Base-by-base conservation (phyloP, 164 flowering plant species). In the Piper betle region DNA sequence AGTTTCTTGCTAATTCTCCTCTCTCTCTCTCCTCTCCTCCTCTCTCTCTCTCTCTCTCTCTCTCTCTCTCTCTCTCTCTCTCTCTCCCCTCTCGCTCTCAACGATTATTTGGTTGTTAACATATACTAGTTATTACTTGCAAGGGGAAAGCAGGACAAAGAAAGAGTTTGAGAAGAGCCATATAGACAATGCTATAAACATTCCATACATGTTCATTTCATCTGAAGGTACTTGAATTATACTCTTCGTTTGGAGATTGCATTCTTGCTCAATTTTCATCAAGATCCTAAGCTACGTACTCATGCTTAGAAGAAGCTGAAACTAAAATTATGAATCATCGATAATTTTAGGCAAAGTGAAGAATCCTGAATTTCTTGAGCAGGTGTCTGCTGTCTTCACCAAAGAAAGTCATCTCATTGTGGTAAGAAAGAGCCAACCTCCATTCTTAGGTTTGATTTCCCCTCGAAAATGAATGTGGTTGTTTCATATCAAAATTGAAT, bases 381-480 rank as follows among this genome's bases (percentile, higher is more conserved):
- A 80, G 69, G 96, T 88, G 67, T 68, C 70, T 39, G 60, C 84
- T 4, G 67, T 72, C 52, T 85, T 68, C 76, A 67, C 66, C 69
- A 79, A 80, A 63, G 89, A 87, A 33, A 91, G 84, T 74, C 76
- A 52, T 60, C 66, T 89, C 18, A 66, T 92, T 15, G 86, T 92
- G 93, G 98, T 88, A 81, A 79, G 50, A 3, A 43, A 43, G 12
- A 1, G 12, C 12, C 12, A 8, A 15, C 50, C 12, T 15, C n/a
- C n/a, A n/a, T n/a, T n/a, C n/a, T n/a, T n/a, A n/a, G n/a, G n/a
- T n/a, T n/a, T n/a, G n/a, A n/a, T n/a, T n/a, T n/a, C n/a, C n/a
- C n/a, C n/a, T n/a, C n/a, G n/a, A n/a, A n/a, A n/a, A n/a, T n/a
- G n/a, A n/a, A n/a, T n/a, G n/a, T n/a, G n/a, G n/a, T n/a, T n/a